Conservation (phyloP, 78 protist species). For the Ministeria vibrans region DNA sequence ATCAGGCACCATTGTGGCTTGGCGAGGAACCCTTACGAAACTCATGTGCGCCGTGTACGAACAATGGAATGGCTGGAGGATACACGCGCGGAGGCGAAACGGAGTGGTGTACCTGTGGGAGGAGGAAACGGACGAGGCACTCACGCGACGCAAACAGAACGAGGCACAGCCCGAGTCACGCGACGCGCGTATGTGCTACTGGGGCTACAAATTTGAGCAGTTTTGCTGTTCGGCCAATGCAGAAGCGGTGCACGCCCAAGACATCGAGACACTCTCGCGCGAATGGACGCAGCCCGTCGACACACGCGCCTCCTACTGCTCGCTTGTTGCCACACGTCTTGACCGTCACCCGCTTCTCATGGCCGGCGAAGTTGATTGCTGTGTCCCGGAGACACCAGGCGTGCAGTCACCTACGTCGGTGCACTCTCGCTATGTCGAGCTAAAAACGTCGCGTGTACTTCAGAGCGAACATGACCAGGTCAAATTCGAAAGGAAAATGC, state of each 20-base stretch:
- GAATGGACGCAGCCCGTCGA: neutral
- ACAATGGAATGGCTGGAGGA: neutral
- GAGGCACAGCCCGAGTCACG: neutral
- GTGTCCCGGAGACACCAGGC: neutral
- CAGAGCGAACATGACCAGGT: neutral
- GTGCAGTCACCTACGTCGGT: neutral
- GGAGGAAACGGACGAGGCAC: neutral
- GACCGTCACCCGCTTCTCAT: neutral
- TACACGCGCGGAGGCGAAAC: neutral
- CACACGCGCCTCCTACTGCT: neutral
- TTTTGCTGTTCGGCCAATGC: neutral
- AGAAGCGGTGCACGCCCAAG: neutral
- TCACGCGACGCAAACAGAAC: neutral
- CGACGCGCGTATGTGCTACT: neutral
- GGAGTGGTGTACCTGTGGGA: neutral
- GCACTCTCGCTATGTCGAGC: too few relatives aligned
- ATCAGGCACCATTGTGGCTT: neutral
- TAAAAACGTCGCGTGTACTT: neutral
- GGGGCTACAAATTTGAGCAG: constrained; percentile 17
- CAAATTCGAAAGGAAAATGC: constrained; percentile 1
- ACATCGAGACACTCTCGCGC: neutral
- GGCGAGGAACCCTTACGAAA: neutral
- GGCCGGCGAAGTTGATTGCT: constrained; percentile 1
- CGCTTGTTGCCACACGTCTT: neutral
- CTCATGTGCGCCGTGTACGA: neutral